Base-by-base conservation (phyloP, 2,329 filamentous ascomycete genomes). In the Ampelomyces quisqualis region DNA sequence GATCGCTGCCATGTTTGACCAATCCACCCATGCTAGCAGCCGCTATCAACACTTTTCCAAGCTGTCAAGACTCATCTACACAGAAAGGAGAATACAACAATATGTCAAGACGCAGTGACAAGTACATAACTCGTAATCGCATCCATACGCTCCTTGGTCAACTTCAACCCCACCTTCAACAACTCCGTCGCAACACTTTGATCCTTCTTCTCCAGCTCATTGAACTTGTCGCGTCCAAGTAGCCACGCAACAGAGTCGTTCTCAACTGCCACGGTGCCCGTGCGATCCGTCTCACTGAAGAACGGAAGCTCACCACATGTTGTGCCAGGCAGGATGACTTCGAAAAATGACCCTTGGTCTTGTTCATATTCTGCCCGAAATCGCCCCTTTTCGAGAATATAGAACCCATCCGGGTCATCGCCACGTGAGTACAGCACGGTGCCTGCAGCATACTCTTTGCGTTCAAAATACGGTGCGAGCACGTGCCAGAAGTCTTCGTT, bases 401-500 rank as follows among this genome's bases (percentile, higher is more conserved):
- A 97, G 70, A 98, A 97, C 3, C 85, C 89, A 20, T 84, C 79
- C 0, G 93, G 85, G 1, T 75, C 60, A 54, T 96, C 73, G 44
- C 89, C 90, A 24, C 86, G 81, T 3, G 79, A 77, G 69, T 91
- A 98, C 2, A 98, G 73, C 3, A 88, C 75, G 1, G 83, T 83
- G 3, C 88, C 89, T 0, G 82, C 77, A 0, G 76, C 54, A 49
- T 85, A 88, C 45, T 85, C 80, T 47, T 80, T 80, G 30, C 81
- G 80, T 26, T 74, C 71, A 62, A 98, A 96, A 71, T 86, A 97
- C 0, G 79, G 74, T 4, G 81, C 81, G 0, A 84, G 84, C 1
- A 81, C 81, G 68, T 90, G 91, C 93, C 93, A 98, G 65, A 97
- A 97, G 67, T 96, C 90, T 67, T 95, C 90, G 60, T 91, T 93